A percentile compares a stretch with the other conserved stretches of the same genome.
Conservation (phyloP, 1,139 yeast species). For the Kodamaea arcana region DNA sequence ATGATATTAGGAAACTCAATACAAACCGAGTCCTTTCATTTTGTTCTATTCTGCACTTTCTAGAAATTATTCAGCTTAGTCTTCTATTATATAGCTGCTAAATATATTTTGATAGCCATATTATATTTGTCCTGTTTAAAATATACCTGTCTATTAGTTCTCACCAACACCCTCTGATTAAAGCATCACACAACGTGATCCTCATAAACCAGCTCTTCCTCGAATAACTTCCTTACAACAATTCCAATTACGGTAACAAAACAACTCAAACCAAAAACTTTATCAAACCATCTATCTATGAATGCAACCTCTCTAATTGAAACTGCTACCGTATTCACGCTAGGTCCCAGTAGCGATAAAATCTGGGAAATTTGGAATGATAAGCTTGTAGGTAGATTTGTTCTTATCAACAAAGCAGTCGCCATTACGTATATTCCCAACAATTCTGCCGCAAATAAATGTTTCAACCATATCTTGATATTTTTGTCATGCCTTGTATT, state of each 20-base stretch:
- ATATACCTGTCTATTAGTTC: too few relatives aligned
- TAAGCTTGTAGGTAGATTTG: constrained; percentile 65
- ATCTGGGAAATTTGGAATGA: constrained; percentile 47
- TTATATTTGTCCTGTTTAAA: too few relatives aligned
- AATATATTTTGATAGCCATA: too few relatives aligned
- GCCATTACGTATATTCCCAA: constrained; percentile 78
- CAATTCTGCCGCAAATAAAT: constrained; percentile 61
- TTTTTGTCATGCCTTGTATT: constrained; percentile 19
- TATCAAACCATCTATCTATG: constrained; percentile 79
- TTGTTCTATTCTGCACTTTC: too few relatives aligned
- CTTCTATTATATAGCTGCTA: too few relatives aligned
- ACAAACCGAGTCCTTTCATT: too few relatives aligned
- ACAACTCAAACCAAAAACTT: constrained; percentile 60
- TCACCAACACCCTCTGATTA: too few relatives aligned
- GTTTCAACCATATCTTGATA: constrained; percentile 35
- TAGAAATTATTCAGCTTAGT: too few relatives aligned
- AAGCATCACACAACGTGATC: not conserved
- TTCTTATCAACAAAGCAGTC: constrained; percentile 70
- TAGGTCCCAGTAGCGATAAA: constrained; percentile 37
- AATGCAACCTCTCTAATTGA: constrained; percentile 45
- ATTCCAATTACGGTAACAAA: constrained; percentile 49
- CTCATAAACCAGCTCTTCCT: constrained; percentile 13
- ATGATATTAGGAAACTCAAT: too few relatives aligned
- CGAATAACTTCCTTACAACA: constrained; percentile 18
- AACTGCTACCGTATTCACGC: constrained; percentile 16